Percentiles rank a stretch among this genome's conserved stretches.
These are phyloP conservation scores for Trametes cubensis DNA, from an alignment of 768 basidiomycete species.

Conservation along the genomic window DNA sequence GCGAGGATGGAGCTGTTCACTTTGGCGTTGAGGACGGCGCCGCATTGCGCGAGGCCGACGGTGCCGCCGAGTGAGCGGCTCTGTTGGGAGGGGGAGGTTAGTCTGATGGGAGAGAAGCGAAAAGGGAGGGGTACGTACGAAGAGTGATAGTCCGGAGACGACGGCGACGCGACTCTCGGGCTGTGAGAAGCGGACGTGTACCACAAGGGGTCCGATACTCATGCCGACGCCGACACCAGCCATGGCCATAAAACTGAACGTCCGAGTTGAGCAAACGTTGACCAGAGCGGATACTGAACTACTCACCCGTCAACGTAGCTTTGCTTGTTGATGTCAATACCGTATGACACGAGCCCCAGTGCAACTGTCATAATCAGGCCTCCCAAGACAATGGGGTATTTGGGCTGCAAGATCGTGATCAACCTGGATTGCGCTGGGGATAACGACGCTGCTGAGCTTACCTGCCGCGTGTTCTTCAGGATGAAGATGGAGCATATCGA, in stretches of 20 bases:
- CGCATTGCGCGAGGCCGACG: slow-evolving; percentile 55
- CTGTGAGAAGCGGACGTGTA: slow-evolving; percentile 51
- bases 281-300: background rate
- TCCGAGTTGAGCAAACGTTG: background rate
- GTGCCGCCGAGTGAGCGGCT: slow-evolving; percentile 55
- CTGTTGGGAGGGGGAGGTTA: slow-evolving; percentile 30
- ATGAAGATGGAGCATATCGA: slow-evolving; percentile 38
- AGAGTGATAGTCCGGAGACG: slow-evolving; percentile 46
- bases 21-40: slow-evolving; percentile 49
- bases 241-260: slow-evolving; percentile 46
- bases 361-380: slow-evolving; percentile 40
- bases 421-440: background rate
- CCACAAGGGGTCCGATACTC: slow-evolving; percentile 39
- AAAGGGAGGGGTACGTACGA: slow-evolving; percentile 39
- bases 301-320: slow-evolving; percentile 40
- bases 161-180: slow-evolving; percentile 44
- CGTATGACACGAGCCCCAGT: slow-evolving; percentile 47
- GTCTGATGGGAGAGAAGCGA: background rate
- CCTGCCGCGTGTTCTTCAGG: slow-evolving; percentile 42
- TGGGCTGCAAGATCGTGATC: slow-evolving; percentile 37
- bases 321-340: slow-evolving; percentile 42
- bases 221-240: slow-evolving; percentile 49
- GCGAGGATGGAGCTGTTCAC: slow-evolving; percentile 40
- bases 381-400: slow-evolving; percentile 46
- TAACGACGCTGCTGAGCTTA: slow-evolving; percentile 13